Evolutionary conservation across 768 basidiomycete species (phyloP), one percentile per base, ranked within the genome.

Genomic region (Collybia mongolica): DNA sequence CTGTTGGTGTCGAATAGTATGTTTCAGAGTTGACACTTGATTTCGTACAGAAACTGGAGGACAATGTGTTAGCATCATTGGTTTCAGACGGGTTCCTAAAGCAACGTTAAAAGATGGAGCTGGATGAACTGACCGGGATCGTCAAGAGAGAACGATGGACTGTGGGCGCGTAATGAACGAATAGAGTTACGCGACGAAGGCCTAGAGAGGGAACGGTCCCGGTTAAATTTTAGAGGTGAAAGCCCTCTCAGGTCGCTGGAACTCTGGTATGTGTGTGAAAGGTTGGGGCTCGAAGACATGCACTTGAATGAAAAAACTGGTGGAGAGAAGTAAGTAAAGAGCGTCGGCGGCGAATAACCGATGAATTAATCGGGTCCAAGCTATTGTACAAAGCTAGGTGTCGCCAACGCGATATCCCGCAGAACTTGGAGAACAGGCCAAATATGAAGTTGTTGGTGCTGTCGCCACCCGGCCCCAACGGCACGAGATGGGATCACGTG

Each of bases 1-100:
- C 72, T 90, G 88, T 62, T 92, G 87, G 59, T 91, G 89, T 54
- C 90, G 73, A 59, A 92, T 92, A 62, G 77, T 81, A 64, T 92
- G 90, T 68, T 86, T 90, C 61, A 92, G 70, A 36, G 83, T 84
- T 57, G 88, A 89, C 69, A 92, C 84, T 53, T 91, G 89, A 58
- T 81, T 84, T 49, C 90, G 82, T 46, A 90, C 75, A 54, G 83
- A 79, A 62, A 90, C 90, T 92, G 60, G 11, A 32, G 3, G 24
- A 32, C 11, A n/a, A 14, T 32, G 32, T 28, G 32, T 32, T 14
- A 32, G 32, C 14, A 32, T 14, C 32, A 12, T 6, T 32, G 11
- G 7, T 24, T 39, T 38, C 53, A 52, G 48, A 39, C 49, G 41
- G 40, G 50, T 41, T 54, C 56, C 49, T 55, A 54, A 62, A 60